Base-by-base conservation (phyloP, 139 green algal species). In the Chlamydomonas sphaeroides region DNA sequence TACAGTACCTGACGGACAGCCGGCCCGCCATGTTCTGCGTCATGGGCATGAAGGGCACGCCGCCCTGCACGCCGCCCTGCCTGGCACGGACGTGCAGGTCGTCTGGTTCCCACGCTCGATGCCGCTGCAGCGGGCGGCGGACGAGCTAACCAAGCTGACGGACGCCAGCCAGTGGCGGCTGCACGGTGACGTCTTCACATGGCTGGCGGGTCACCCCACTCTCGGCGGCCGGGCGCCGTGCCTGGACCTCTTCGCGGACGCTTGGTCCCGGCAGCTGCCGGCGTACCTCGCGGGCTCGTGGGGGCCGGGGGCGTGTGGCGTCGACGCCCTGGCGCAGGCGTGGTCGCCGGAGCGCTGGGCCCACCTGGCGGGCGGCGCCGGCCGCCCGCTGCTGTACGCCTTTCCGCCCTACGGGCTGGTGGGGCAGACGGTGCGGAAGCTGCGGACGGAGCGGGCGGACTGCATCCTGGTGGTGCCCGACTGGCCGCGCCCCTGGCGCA, bases 1-100 rank as follows among this genome's bases (percentile, higher is more conserved):
- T 81, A 17, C 59, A 68, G 59, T 81, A 71, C 74, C 61, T 71
- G 20, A 71, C 74, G 11, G 74, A 81, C 61, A 81, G 74, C 57
- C 74, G 71, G 61, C 2, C 41, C 2, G 74, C 59, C 26, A 45
- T n/a, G 38, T 49, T 23, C 38, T 56, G 49, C 49, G 5, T 56
- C 7, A 17, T 56, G 8, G 49, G 49, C 49, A 56, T 56, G 49
- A 56, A 56, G 49, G 49, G 49, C 6, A 20, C 49, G 8, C 2
- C 18, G 10, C 18, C 21, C 18, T 56, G 49, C 49, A 17, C 25
- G 2, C 7, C 21, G 6, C 56, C 17, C 26, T 63, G 3, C n/a
- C 10, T 2, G 26, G 10, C 18, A 33, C 25, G 2, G 56, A n/a
- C 3, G 18, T 63, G 23, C 18, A 63, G 25, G 17, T 33, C 3